Conservation (phyloP, 2,329 filamentous ascomycete genomes). For the Stachybotrys chartarum region DNA sequence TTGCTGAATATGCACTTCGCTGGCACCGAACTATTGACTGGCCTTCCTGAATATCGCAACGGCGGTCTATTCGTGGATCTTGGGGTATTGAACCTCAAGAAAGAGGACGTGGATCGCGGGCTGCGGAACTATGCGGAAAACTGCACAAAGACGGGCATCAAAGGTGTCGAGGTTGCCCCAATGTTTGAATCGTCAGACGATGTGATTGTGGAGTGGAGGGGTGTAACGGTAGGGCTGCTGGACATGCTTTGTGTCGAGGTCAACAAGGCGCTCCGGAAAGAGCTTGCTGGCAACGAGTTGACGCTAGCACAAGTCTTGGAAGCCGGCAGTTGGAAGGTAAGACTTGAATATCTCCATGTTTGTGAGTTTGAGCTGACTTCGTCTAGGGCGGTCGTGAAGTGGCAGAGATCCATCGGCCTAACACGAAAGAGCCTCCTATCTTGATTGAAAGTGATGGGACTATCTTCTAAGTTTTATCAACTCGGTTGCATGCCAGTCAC, state of each 20-base stretch:
- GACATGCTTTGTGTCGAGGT: constrained; percentile 46
- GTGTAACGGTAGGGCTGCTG: constrained; percentile 53
- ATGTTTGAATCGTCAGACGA: constrained; percentile 54
- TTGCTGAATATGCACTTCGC: constrained; percentile 75
- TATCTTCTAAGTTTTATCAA: constrained; percentile 59
- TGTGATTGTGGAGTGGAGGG: constrained; percentile 60
- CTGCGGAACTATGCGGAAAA: constrained; percentile 57
- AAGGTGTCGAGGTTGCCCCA: constrained; percentile 46
- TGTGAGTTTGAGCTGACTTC: background rate
- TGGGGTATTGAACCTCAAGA: constrained; percentile 71
- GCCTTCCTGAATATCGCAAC: constrained; percentile 86
- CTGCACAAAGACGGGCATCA: constrained; percentile 63
- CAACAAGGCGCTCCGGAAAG: constrained; percentile 54
- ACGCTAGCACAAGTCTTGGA: constrained; percentile 85
- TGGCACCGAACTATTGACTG: constrained; percentile 75
- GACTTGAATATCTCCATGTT: constrained; percentile 13
- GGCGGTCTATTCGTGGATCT: constrained; percentile 83
- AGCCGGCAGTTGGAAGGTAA: constrained; percentile 95
- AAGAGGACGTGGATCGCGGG: constrained; percentile 61
- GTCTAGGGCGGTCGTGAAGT: constrained; percentile 81
- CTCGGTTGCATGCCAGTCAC: too few relatives aligned
- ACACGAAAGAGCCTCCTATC: constrained; percentile 94
- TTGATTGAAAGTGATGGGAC: constrained; percentile 95
- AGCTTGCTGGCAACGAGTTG: constrained; percentile 64
- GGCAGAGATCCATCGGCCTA: constrained; percentile 89